phyloP scores from a whole-genome alignment of 345 rosid species.

The Sonneratia caseolaris region DNA sequence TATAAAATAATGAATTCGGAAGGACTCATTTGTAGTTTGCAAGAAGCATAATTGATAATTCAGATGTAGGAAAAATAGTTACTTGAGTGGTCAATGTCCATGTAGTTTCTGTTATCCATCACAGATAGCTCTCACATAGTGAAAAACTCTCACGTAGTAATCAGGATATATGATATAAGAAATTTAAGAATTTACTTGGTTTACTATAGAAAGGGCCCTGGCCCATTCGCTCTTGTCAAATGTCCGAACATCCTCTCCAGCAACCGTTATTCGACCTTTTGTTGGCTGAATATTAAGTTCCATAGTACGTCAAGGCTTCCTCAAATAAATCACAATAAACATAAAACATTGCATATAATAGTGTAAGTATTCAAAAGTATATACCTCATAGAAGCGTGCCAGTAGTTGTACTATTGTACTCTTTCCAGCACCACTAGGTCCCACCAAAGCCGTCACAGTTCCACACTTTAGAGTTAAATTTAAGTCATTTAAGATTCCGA shows the following conservation, averaged over 20 bases:
- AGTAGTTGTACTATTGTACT: conserved; percentile 89
- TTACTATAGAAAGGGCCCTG: conserved; percentile 74
- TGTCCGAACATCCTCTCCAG: conserved; percentile 81
- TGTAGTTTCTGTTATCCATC: too few relatives aligned
- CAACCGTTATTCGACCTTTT: conserved; percentile 72
- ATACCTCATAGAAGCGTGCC: conserved; percentile 96
- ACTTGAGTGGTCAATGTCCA: too few relatives aligned
- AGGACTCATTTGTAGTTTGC: too few relatives aligned
- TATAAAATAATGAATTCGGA: too few relatives aligned
- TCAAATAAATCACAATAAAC: background rate
- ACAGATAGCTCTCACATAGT: background rate
- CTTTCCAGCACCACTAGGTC: conserved; percentile 95
- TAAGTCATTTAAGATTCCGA: conserved; percentile 62
- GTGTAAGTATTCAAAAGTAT: background rate
- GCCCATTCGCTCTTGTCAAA: conserved; percentile 97
- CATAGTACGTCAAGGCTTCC: conserved; percentile 9
- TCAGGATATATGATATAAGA: background rate
- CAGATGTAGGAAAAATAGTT: too few relatives aligned
- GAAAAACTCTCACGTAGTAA: background rate
- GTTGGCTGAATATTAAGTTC: conserved; percentile 52
- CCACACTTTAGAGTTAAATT: conserved; percentile 63
- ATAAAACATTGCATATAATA: background rate
- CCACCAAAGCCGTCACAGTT: conserved; percentile 88
- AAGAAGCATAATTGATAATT: too few relatives aligned
- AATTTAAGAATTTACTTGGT: conserved; percentile 47